phyloP scores from a whole-genome alignment of 768 basidiomycete species.

The Porphyrellus cyaneotinctus region DNA sequence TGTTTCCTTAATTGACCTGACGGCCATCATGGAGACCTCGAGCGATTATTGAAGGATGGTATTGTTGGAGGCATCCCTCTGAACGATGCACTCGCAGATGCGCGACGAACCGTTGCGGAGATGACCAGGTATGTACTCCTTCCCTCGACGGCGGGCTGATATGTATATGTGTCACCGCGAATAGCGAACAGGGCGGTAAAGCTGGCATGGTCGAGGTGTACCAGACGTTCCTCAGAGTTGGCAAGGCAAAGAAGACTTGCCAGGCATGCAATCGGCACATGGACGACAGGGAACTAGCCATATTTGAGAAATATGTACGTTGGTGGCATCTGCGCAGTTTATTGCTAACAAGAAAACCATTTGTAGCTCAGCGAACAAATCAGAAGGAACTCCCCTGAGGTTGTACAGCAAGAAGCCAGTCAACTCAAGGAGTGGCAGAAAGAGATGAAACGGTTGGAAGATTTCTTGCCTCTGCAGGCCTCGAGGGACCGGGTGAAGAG shows the following conservation, averaged over 20 bases:
- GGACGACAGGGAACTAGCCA: constrained; percentile 45
- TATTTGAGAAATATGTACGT: constrained; percentile 71
- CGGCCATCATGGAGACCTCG: constrained; percentile 25
- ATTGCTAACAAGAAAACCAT: too few species aligned
- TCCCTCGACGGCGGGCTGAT: not conserved
- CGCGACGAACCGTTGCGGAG: constrained; percentile 14
- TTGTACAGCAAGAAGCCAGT: constrained; percentile 33
- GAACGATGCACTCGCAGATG: constrained; percentile 46
- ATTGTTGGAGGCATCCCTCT: constrained; percentile 39
- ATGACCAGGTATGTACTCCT: constrained; percentile 16
- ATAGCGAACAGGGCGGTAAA: constrained; percentile 20
- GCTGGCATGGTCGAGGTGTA: constrained; percentile 47
- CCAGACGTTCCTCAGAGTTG: constrained; percentile 49
- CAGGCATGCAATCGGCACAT: constrained; percentile 72
- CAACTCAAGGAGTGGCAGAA: constrained; percentile 54
- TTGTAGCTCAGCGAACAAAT: constrained; percentile 64
- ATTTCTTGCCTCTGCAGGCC: constrained; percentile 53
- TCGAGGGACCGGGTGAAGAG: constrained; percentile 50
- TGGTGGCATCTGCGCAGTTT: not conserved
- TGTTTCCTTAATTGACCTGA: not conserved
- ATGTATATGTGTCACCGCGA: not conserved
- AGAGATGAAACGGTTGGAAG: constrained; percentile 54
- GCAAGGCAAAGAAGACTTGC: constrained; percentile 65
- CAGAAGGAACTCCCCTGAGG: constrained; percentile 49
- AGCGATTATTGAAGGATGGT: constrained; percentile 42